phyloP scores from a whole-genome alignment of 805 yeast species.

The Yarrowia sp. region DNA sequence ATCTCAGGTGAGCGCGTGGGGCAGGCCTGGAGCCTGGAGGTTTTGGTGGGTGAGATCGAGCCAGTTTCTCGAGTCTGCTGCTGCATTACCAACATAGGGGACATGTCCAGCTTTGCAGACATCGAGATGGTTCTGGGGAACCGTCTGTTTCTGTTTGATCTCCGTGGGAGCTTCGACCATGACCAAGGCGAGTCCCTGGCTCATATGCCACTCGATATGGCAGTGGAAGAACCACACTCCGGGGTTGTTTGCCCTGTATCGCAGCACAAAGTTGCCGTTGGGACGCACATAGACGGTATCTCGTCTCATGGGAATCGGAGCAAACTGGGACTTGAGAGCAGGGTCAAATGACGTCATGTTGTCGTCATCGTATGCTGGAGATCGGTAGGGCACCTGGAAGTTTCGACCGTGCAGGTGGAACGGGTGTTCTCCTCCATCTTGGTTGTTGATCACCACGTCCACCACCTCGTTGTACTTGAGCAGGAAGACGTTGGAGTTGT shows the following conservation, averaged over 20 bases:
- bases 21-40: conserved; percentile 55
- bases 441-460: conserved; percentile 83
- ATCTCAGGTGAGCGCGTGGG: neutral
- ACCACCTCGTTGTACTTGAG: conserved; percentile 70
- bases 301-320: conserved; percentile 79
- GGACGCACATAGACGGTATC: conserved; percentile 81
- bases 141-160: conserved; percentile 54
- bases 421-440: conserved; percentile 93
- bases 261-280: conserved; percentile 80
- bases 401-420: conserved; percentile 96
- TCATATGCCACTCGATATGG: conserved; percentile 97
- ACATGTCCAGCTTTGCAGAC: conserved; percentile 67
- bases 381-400: conserved; percentile 84
- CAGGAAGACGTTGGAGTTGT: conserved; percentile 60
- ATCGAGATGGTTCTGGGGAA: conserved; percentile 64
- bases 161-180: conserved; percentile 83
- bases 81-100: conserved; percentile 79
- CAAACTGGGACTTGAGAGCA: conserved; percentile 61
- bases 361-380: conserved; percentile 58
- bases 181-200: conserved; percentile 82
- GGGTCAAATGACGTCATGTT: conserved; percentile 66
- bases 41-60: conserved; percentile 76
- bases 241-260: conserved; percentile 93
- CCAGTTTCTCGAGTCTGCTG: conserved; percentile 70
- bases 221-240: conserved; percentile 99